phyloP scores from a whole-genome alignment of 768 basidiomycete genomes.

The Psilocybe cubensis region DNA sequence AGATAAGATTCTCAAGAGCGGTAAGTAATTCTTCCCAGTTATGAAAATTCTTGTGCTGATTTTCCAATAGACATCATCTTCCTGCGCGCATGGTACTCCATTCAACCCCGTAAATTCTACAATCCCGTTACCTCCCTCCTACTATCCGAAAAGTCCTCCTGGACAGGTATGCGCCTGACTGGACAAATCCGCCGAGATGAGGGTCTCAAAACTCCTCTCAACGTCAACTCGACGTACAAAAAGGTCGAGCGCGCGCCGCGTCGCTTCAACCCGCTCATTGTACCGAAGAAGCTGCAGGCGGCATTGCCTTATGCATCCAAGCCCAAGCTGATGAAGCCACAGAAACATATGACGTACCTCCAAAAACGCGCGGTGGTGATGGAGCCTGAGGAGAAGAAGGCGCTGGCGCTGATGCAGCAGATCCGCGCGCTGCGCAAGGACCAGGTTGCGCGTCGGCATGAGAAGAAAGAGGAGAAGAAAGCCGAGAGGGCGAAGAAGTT shows the following conservation, averaged over 20 bases:
- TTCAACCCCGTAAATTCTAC: conserved; percentile 94
- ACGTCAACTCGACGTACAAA: conserved; percentile 89
- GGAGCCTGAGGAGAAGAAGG: conserved; percentile 94
- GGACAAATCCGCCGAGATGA: conserved; percentile 91
- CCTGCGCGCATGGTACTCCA: conserved; percentile 94
- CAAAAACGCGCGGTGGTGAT: conserved; percentile 95
- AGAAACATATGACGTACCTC: conserved; percentile 80
- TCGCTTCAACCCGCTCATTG: conserved; percentile 88
- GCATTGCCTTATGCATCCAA: conserved; percentile 92
- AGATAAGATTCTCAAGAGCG: conserved; percentile 95
- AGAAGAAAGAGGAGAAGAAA: conserved; percentile 85
- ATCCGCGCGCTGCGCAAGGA: conserved; percentile 91
- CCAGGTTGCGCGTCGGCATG: conserved; percentile 75
- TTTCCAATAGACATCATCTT: conserved; percentile 83
- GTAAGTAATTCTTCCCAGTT: conserved; percentile 47
- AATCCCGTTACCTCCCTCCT: conserved; percentile 94
- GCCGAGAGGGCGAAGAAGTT: conserved; percentile 70
- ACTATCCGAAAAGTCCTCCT: conserved; percentile 76
- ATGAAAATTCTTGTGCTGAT: neutral
- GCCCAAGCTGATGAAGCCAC: conserved; percentile 80
- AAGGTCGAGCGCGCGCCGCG: conserved; percentile 76
- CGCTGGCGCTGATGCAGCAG: conserved; percentile 90
- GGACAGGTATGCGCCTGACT: conserved; percentile 96
- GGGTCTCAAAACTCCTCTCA: conserved; percentile 77
- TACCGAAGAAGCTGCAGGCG: conserved; percentile 90